phyloP scores from a whole-genome alignment of 2,329 filamentous ascomycete species.

The Pezizomycotina sp. region DNA sequence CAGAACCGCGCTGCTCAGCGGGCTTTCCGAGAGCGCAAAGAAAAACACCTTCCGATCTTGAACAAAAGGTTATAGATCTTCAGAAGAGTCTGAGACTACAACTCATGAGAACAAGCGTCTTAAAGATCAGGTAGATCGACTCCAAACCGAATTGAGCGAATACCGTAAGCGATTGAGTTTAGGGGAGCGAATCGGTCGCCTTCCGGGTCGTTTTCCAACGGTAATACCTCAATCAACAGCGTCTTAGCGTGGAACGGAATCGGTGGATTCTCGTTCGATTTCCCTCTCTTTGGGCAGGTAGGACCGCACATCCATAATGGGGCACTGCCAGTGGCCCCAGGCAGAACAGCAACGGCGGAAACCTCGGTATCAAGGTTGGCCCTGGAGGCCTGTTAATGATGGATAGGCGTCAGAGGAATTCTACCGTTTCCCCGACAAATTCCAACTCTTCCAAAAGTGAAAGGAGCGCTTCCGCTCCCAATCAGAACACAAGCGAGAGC shows the following conservation, averaged over 20 bases:
- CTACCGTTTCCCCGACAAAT: too few relatives aligned
- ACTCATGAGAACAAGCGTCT: constrained; percentile 75
- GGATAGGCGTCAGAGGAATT: too few relatives aligned
- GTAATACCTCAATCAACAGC: constrained; percentile 28
- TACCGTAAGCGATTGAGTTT: constrained; percentile 74
- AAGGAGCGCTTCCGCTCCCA: too few relatives aligned
- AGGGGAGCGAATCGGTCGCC: constrained; percentile 34
- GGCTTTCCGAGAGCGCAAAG: constrained; percentile 86
- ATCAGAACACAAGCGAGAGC: too few relatives aligned
- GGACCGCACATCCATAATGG: constrained; percentile 15
- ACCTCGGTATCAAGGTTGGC: too few relatives aligned
- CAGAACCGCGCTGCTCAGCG: constrained; percentile 86
- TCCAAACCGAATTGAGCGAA: constrained; percentile 70
- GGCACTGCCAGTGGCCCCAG: constrained; percentile 20
- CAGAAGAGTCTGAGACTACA: constrained; percentile 70
- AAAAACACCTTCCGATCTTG: constrained; percentile 73
- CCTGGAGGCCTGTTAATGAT: too few relatives aligned
- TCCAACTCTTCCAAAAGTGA: too few relatives aligned
- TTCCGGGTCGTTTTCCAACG: constrained; percentile 34
- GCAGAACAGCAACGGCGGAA: too few relatives aligned
- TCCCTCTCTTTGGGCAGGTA: constrained; percentile 77
- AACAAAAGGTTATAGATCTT: constrained; percentile 57
- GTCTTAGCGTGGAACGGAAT: constrained; percentile 16
- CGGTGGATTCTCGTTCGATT: constrained; percentile 68
- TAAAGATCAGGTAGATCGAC: constrained; percentile 70